Evolutionary conservation across 345 rosid species (phyloP).

Genomic region (Rhodamnia rubescens): DNA sequence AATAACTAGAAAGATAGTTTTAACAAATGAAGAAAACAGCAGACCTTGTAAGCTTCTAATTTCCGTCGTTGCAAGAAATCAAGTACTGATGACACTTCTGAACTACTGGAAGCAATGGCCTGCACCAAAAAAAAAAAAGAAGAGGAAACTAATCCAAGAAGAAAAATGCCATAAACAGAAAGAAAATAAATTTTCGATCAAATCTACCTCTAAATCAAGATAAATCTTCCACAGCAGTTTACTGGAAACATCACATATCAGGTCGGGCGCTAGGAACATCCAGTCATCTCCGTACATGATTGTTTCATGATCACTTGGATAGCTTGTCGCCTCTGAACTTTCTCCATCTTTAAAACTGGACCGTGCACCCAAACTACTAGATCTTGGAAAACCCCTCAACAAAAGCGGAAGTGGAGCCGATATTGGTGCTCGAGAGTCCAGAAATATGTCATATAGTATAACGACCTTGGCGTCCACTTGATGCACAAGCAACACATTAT

Average conservation of each 20-base stretch:
- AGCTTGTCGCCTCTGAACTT: constrained; percentile 27
- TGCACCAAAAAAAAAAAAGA: constrained; percentile 28
- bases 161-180: neutral
- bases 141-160: constrained; percentile 1
- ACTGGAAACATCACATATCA: constrained; percentile 62
- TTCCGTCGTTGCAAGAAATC: constrained; percentile 91
- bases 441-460: constrained; percentile 83
- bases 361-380: constrained; percentile 30
- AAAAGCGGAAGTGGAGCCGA: constrained; percentile 96
- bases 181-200: neutral
- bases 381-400: constrained; percentile 62
- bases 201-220: constrained; percentile 81
- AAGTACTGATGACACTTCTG: constrained; percentile 75
- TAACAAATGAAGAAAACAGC: neutral
- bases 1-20: neutral
- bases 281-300: constrained; percentile 76
- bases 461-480: constrained; percentile 96
- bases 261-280: constrained; percentile 89
- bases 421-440: constrained; percentile 91
- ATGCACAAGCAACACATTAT: constrained; percentile 89
- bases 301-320: constrained; percentile 38
- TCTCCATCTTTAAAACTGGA: constrained; percentile 38
- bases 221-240: constrained; percentile 81
- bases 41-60: constrained; percentile 85
- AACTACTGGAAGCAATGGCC: constrained; percentile 94